Percentiles rank a stretch among this genome's conserved stretches.
phyloP scores from a whole-genome alignment of 768 basidiomycete species.

The Russula olivacea region DNA sequence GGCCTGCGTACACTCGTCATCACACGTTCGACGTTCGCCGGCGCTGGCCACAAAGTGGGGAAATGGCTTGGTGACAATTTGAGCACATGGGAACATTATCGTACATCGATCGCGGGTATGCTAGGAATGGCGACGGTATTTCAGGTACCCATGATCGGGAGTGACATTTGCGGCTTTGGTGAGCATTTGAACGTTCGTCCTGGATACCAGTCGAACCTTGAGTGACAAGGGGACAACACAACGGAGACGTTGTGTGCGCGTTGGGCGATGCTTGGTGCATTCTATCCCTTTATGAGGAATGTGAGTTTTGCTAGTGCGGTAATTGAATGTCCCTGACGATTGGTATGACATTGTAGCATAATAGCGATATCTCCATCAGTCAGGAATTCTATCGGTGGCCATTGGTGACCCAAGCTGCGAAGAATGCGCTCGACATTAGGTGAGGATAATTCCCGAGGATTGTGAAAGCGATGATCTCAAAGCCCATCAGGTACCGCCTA shows the following conservation, averaged over 20 bases:
- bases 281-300: conserved; percentile 77
- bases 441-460: conserved; percentile 28
- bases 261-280: conserved; percentile 73
- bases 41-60: conserved; percentile 59
- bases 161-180: conserved; percentile 68
- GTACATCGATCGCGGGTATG: conserved; percentile 56
- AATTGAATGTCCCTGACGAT: conserved; percentile 12
- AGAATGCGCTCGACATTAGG: conserved; percentile 56
- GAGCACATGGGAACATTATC: conserved; percentile 54
- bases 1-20: conserved; percentile 57
- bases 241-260: conserved; percentile 66
- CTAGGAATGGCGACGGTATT: conserved; percentile 59
- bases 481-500: conserved; percentile 48
- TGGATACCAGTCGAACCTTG: not conserved
- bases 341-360: conserved; percentile 39
- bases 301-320: conserved; percentile 34
- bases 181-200: conserved; percentile 23
- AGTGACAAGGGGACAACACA: conserved; percentile 44
- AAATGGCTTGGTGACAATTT: conserved; percentile 73
- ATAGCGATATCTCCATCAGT: conserved; percentile 43
- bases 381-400: conserved; percentile 71
- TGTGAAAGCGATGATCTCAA: not conserved
- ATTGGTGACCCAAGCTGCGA: conserved; percentile 50
- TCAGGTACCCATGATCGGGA: conserved; percentile 71
- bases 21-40: conserved; percentile 69